Base-by-base conservation (phyloP, 305 asterid species). In the Rubia occidens region DNA sequence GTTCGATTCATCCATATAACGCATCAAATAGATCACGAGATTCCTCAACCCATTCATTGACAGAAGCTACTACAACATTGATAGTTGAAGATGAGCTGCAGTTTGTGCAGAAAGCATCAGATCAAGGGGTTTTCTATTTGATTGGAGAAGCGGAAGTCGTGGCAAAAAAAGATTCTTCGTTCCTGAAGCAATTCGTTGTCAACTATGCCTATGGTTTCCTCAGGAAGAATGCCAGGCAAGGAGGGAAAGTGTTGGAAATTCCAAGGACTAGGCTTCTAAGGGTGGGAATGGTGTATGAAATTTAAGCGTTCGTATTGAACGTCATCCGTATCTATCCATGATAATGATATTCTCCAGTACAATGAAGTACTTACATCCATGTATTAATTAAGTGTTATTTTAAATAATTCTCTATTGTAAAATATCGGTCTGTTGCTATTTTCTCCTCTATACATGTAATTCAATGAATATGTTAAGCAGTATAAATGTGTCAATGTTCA, bases 251-350 rank as follows among this genome's bases (percentile, higher is more conserved):
- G 43, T 64, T 91, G 81, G 91, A 85, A 11, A 89, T 91, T 66
- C 97, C 97, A 0, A 61, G 78, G 39, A 81, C 75, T 9, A 82
- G 85, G 85, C 94, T 87, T 64, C 81, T 91, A 6, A 83, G 83
- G 67, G 96, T 91, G 53, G 97, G 97, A 53, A 87, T 89, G 95
- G 82, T 86, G 1, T 91, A 86, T 47, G 94, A 91, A 51, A 51
- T 51, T 8, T 51, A 51, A 51, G 20, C 55, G 11, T 3, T 32
- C 35, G 2, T 32, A 32, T 3, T 1, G 35, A 32, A 32, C 4
- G 35, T 1, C 35, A 32, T 32, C 35, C 3, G 35, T 32, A 3
- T 3, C 3, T 32, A 32, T 32, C 35, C 35, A 32, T 32, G 35
- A 32, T 32, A 32, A 32, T 32, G 4, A 32, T 32, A 32, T 32